Evolutionary conservation across 2,329 filamentous ascomycete species (phyloP).

Genomic region (Ceratocystis variospora): DNA sequence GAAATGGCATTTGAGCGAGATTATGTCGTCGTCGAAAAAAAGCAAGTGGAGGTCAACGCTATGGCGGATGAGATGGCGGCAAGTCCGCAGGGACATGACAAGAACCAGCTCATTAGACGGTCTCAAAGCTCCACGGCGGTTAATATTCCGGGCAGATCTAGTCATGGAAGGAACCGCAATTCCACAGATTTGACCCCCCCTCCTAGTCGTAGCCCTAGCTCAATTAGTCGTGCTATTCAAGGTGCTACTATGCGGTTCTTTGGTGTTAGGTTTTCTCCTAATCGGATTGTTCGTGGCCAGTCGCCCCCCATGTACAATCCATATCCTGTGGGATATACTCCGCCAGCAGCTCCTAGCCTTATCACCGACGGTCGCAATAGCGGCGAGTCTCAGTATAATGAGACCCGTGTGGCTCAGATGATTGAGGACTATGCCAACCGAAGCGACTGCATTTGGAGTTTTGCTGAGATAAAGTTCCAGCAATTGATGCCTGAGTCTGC

Average conservation of each 20-base stretch:
- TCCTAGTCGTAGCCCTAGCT: slow-evolving; percentile 44
- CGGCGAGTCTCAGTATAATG: slow-evolving; percentile 54
- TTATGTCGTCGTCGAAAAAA: slow-evolving; percentile 91
- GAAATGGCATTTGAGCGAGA: slow-evolving; percentile 85
- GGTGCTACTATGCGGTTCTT: slow-evolving; percentile 70
- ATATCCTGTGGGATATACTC: slow-evolving; percentile 51
- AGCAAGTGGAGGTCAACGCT: slow-evolving; percentile 89
- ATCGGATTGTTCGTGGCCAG: slow-evolving; percentile 44
- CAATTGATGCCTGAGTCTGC: slow-evolving; percentile 74
- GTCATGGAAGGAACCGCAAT: slow-evolving; percentile 36
- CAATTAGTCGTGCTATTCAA: slow-evolving; percentile 87
- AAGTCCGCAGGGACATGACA: slow-evolving; percentile 49
- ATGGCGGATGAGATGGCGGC: slow-evolving; percentile 90
- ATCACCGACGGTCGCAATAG: slow-evolving; percentile 52
- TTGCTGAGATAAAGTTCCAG: slow-evolving; percentile 96
- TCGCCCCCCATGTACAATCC: slow-evolving; percentile 69
- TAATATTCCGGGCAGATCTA: slow-evolving; percentile 54
- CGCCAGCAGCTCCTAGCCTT: slow-evolving; percentile 46
- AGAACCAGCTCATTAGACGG: slow-evolving; percentile 26
- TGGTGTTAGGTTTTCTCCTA: slow-evolving; percentile 55
- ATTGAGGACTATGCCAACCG: slow-evolving; percentile 87
- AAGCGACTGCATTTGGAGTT: slow-evolving; percentile 92
- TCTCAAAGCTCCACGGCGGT: slow-evolving; percentile 39
- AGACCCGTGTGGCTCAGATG: slow-evolving; percentile 59
- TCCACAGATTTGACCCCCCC: slow-evolving; percentile 15